phyloP scores from a whole-genome alignment of 371 early-diverging fungal species.

The Mortierella sp. region DNA sequence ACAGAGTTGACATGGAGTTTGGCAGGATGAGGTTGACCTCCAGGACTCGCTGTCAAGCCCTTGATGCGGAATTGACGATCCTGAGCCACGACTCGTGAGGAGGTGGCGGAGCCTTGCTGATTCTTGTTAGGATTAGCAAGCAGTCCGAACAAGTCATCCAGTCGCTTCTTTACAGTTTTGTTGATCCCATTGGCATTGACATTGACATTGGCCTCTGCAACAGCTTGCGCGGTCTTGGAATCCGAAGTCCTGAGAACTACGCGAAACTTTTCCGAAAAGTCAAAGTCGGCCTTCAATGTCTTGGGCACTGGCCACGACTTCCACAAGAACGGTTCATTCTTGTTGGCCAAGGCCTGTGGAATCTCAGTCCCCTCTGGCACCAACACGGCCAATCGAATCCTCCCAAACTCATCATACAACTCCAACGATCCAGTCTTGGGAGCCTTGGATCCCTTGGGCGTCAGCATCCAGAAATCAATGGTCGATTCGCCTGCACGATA shows the following conservation, averaged over 20 bases:
- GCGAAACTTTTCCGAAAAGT: slow-evolving; percentile 44
- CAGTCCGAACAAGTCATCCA: too few relatives aligned
- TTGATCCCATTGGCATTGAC: slow-evolving; percentile 13
- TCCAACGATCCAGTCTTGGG: slow-evolving; percentile 30
- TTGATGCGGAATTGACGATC: slow-evolving; percentile 49
- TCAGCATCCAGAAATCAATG: slow-evolving; percentile 52
- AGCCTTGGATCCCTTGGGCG: slow-evolving; percentile 18
- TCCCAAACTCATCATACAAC: slow-evolving; percentile 42
- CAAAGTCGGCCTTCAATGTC: slow-evolving; percentile 22
- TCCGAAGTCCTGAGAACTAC: slow-evolving; percentile 32
- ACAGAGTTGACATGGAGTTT: slow-evolving; percentile 24
- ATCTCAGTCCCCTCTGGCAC: slow-evolving; percentile 34
- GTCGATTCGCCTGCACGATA: slow-evolving; percentile 27
- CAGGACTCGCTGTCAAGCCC: slow-evolving; percentile 23
- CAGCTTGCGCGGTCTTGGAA: not conserved
- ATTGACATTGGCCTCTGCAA: not conserved
- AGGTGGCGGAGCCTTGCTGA: not conserved
- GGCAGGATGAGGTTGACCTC: slow-evolving; percentile 35
- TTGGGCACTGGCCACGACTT: slow-evolving; percentile 33
- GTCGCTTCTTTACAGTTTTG: too few relatives aligned
- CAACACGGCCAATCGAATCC: slow-evolving; percentile 11
- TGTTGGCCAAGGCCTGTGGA: slow-evolving; percentile 8
- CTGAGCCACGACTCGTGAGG: slow-evolving; percentile 14
- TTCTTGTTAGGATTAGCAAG: not conserved
- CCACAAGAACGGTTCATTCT: slow-evolving; percentile 40